phyloP scores from a whole-genome alignment of 176 grass and related monocot species.

The Paspalum vaginatum region DNA sequence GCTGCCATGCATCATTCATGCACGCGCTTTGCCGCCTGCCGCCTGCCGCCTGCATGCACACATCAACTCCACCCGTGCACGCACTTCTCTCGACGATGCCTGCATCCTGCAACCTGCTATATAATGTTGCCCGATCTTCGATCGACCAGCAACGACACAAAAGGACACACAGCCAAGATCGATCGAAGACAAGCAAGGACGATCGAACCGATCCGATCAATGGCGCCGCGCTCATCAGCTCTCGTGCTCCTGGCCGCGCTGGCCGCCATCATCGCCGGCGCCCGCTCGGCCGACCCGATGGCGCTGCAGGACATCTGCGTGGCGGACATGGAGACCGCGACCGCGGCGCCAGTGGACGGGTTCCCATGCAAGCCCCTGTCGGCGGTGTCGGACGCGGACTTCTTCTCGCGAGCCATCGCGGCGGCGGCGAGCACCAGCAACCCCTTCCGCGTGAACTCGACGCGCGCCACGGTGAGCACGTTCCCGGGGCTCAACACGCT shows the following conservation, averaged over 20 bases:
- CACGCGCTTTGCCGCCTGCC: constrained; percentile 27
- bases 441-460: constrained; percentile 64
- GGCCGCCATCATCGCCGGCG: not conserved
- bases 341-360: constrained; percentile 37
- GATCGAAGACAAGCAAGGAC: not conserved
- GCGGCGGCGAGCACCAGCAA: constrained; percentile 39
- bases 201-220: not conserved
- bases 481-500: constrained; percentile 76
- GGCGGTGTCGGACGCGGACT: constrained; percentile 45
- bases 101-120: not conserved
- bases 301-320: constrained; percentile 68
- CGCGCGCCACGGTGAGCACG: constrained; percentile 39
- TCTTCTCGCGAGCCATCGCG: constrained; percentile 54
- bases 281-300: constrained; percentile 33
- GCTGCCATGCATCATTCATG: not conserved
- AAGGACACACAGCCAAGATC: not conserved
- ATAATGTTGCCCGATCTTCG: constrained; percentile 11
- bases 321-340: constrained; percentile 33
- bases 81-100: not conserved
- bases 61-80: constrained; percentile 24
- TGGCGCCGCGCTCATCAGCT: not conserved
- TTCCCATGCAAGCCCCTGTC: constrained; percentile 55
- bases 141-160: constrained; percentile 2
- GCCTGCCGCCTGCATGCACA: constrained; percentile 22
- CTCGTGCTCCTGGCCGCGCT: constrained; percentile 6